These are phyloP conservation scores for Epithele typhae DNA, from an alignment of 768 basidiomycete genomes.

Conservation along the genomic window DNA sequence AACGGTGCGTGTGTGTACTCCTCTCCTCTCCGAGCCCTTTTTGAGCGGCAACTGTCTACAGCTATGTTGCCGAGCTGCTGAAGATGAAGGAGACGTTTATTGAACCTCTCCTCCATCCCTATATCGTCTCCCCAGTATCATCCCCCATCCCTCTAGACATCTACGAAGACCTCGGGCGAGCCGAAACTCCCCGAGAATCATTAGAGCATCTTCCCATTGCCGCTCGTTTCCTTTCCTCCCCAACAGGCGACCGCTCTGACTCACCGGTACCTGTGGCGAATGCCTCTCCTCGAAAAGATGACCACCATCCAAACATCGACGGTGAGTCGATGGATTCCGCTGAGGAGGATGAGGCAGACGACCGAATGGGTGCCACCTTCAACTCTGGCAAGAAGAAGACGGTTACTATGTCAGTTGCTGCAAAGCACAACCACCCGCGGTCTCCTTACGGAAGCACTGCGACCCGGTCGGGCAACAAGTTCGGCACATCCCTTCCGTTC, in stretches of 20 bases:
- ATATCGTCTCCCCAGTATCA: conserved; percentile 45
- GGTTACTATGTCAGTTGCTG: conserved; percentile 23
- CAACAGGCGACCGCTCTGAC: conserved; percentile 41
- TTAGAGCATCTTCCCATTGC: conserved; percentile 82
- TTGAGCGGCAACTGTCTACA: conserved; percentile 29
- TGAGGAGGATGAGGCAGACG: conserved; percentile 54
- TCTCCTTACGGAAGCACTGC: conserved; percentile 67
- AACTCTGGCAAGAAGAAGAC: conserved; percentile 30
- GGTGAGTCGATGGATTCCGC: conserved; percentile 73
- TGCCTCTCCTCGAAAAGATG: conserved; percentile 33
- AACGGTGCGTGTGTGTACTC: conserved; percentile 71
- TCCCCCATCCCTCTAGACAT: conserved; percentile 60
- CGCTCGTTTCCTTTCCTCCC: conserved; percentile 79
- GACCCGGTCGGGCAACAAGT: conserved; percentile 36
- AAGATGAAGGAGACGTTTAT: conserved; percentile 95
- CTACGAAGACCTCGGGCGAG: conserved; percentile 54
- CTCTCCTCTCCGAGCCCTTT: conserved; percentile 1
- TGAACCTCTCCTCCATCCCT: conserved; percentile 85
- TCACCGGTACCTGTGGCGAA: conserved; percentile 36
- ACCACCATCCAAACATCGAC: conserved; percentile 65
- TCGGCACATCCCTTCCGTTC: conserved; percentile 58
- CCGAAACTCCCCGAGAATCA: conserved; percentile 67
- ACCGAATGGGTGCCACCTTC: conserved; percentile 45
- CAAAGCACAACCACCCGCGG: conserved; percentile 66
- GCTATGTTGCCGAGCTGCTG: conserved; percentile 87